Evolutionary conservation across 345 rosid genomes (phyloP), one percentile per base, ranked within the genome.

Genomic region (Psidium friedrichsthalianum): DNA sequence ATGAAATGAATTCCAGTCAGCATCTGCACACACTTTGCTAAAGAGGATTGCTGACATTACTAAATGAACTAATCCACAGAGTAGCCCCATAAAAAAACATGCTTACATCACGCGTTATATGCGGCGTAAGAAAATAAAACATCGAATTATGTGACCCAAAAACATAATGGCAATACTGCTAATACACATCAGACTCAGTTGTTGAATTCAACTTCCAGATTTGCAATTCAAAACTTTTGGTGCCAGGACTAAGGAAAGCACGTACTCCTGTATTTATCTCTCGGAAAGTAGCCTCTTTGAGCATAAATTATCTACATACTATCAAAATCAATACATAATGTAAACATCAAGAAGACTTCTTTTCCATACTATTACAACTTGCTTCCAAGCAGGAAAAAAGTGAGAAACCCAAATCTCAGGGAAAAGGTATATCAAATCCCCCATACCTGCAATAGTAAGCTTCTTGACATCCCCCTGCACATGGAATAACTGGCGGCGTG

Each of bases 1-100:
- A 93, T 95, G 96, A 89, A 90, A 92, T 40, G 89, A 88, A 78
- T 86, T 90, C 99, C 99, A 97, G 86, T 97, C 99, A 32, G 92
- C 91, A 82, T 95, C 90, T 13, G 95, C 95, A 81, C 99, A 97
- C 51, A 84, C 88, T 91, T 91, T 91, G 89, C 99, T 97, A 82
- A 74, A 88, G 55, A 85, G 91, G 51, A 54, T 87, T 82, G 83
- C 53, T 61, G 6, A 85, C 36, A 82, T 83, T 44, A 86, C 53
- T 27, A 42, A 82, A 42, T 5, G 56, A 51, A 82, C 74, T 61
- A 29, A 6, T 61, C 42, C 42, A 29, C 21, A 1, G 42, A 27
- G 5, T 15, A 61, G 40, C 40, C 20, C 40, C 74, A 3, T 15
- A 6, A 29, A 61, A 1, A 7, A 13, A 61, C 9, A 61, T 3